Evolutionary conservation across 257 asterid species (phyloP), one percentile per base, ranked within the genome.

Genomic region (Solanum paucissectum): DNA sequence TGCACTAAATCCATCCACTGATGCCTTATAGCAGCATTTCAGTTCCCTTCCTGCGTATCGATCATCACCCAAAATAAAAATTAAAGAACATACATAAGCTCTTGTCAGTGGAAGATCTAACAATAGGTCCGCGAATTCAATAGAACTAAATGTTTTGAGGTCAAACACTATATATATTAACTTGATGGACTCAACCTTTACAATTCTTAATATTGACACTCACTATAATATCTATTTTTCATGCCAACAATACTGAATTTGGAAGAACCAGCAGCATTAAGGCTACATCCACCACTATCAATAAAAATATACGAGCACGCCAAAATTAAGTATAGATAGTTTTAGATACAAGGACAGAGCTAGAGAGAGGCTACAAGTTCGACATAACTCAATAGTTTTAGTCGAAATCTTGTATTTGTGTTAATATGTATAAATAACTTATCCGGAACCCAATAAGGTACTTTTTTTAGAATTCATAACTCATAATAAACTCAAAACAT

Each of bases 1-100:
- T 52, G 99, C 99, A 83, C 95, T 93, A 88, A 94, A 96, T 87
- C 99, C 98, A 91, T 96, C 99, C 76, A 72, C 68, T 18, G 94
- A 92, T 68, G 98, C 98, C 90, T 93, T 94, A 86, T 96, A 95
- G 93, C 98, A 96, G 90, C 98, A 96, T 76, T 92, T 93, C 77
- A 95, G 93, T 87, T 94, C 98, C 90, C 88, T 94, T 14, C 94
- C 98, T 96, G 90, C 76, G 44, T 83, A 87, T 74, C 2, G 8
- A 64, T 64, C 49, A 81, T 83, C 72, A 71, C 13, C 25, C 27
- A 37, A 66, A 9, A 1, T 4, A 29, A 29, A 75, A 37, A 73
- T 38, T 46, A 9, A 29, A 46, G 18, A 81, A 36, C 49, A 74
- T 10, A 23, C 25, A 37, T 74, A 2, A 9, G 5, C 49, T 74